Conservation (phyloP, 2,329 filamentous ascomycete genomes). For the Teratosphaeria gauchensis region DNA sequence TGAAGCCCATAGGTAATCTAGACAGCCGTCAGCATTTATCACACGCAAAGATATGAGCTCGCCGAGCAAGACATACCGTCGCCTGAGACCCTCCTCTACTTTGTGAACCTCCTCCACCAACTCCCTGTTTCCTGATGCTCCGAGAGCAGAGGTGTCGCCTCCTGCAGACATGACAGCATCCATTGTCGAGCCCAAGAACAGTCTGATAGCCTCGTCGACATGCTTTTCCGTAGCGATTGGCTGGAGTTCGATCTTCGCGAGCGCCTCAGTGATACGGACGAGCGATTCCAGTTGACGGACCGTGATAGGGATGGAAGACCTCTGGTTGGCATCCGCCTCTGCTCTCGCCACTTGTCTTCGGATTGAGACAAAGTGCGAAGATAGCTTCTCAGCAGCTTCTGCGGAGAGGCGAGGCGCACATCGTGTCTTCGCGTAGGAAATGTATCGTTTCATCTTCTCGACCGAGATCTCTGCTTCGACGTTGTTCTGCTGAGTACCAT, state of each 20-base stretch:
- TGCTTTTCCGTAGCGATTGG: slow-evolving; percentile 82
- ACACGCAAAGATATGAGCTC: not conserved
- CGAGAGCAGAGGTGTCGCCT: slow-evolving; percentile 63
- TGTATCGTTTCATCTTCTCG: slow-evolving; percentile 94
- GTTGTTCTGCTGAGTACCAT: slow-evolving; percentile 59
- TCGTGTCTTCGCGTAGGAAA: slow-evolving; percentile 94
- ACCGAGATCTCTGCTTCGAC: slow-evolving; percentile 71
- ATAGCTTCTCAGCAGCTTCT: slow-evolving; percentile 90
- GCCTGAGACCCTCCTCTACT: slow-evolving; percentile 79
- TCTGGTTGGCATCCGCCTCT: slow-evolving; percentile 79
- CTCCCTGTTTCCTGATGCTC: slow-evolving; percentile 67
- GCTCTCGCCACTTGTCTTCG: slow-evolving; percentile 85
- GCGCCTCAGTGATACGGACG: slow-evolving; percentile 89
- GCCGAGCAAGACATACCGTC: slow-evolving; percentile 38
- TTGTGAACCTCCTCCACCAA: slow-evolving; percentile 81
- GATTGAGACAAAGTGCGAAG: slow-evolving; percentile 94
- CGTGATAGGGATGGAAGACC: slow-evolving; percentile 93
- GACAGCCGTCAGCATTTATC: slow-evolving; percentile 4
- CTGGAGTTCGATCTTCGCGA: slow-evolving; percentile 82
- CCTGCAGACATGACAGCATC: slow-evolving; percentile 59
- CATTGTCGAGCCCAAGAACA: slow-evolving; percentile 96
- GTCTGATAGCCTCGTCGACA: slow-evolving; percentile 91
- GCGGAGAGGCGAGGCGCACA: slow-evolving; percentile 85
- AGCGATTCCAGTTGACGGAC: slow-evolving; percentile 96
- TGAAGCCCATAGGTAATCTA: slow-evolving; percentile 82